Base-by-base conservation (phyloP, 176 grass and related monocot species). In the Stipa capillata region DNA sequence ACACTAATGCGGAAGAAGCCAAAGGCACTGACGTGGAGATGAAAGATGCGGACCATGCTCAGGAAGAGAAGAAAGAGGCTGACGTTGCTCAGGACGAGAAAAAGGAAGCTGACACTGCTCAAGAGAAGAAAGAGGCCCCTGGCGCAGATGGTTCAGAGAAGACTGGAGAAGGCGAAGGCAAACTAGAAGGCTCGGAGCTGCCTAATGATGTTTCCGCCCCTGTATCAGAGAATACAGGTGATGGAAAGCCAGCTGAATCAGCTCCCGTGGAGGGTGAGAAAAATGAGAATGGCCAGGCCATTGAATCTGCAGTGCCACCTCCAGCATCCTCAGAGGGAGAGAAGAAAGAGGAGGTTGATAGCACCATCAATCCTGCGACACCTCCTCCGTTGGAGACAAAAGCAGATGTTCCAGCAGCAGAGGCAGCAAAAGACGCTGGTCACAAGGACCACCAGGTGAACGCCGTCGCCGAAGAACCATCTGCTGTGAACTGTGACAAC, bases 21-120 rank as follows among this genome's bases (percentile, higher is more conserved):
- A 61, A 87, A 63, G 60, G n/a, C 15, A 67, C 36, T 4, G 89
- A 93, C 55, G 69, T 79, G 28, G 86, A 91, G 68, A 93, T 89
- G 84, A 83, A 91, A 73, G 94, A 89, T 65, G 76, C 61, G 87
- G 82, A 84, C 45, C 48, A 75, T 24, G 66, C 75, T 31, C 40
- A 83, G 65, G 65, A 90, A 63, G 82, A 74, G 69, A 75, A 75
- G 60, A 50, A 81, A 66, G 80, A 86, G 39, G 50, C 14, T 45
- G 82, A 84, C 53, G 39, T 31, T 25, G 55, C 79, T n/a, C 51
- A 84, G 61, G 68, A 91, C 67, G 83, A 77, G 65, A 78, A 79
- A 44, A 53, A 79, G 53, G 74, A 85, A 27, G 54, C 53, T 18
- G 66, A 14, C 0, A 35, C 35, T 32, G 64, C 21, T 8, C 36